A percentile compares a stretch with the other conserved stretches of the same genome.
Evolutionary conservation across 2,329 filamentous ascomycete species (phyloP).

Genomic region (Penicillium sp.): DNA sequence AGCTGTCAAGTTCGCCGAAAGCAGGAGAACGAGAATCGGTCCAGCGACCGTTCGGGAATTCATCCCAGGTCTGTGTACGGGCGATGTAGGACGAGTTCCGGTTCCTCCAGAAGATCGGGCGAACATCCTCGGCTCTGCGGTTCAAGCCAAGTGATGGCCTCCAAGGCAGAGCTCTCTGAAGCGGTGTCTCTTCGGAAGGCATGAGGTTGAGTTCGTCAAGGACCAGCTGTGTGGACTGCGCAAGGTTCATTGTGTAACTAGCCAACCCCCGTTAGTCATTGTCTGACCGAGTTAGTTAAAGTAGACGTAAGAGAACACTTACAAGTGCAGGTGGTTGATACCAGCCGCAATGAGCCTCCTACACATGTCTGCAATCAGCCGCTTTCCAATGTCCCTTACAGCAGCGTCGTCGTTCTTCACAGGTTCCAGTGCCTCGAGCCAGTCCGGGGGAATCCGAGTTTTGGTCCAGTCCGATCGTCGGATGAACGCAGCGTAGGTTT

Average conservation of each 20-base stretch:
- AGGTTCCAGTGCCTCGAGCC: constrained; percentile 74
- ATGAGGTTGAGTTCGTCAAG: constrained; percentile 79
- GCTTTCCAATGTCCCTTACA: constrained; percentile 81
- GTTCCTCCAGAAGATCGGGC: constrained; percentile 98
- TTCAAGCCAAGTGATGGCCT: constrained; percentile 85
- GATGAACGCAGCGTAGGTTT: constrained; percentile 86
- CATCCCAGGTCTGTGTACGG: constrained; percentile 96
- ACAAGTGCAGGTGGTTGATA: constrained; percentile 83
- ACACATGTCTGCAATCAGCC: constrained; percentile 69
- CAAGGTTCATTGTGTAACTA: constrained; percentile 94
- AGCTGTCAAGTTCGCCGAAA: constrained; percentile 88
- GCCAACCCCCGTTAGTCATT: constrained; percentile 17
- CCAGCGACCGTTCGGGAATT: constrained; percentile 98
- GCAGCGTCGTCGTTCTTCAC: constrained; percentile 94
- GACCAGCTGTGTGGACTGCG: constrained; percentile 85
- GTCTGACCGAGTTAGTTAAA: background rate
- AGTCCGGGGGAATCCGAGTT: constrained; percentile 69
- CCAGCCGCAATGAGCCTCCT: too few relatives aligned
- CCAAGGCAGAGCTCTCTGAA: constrained; percentile 90
- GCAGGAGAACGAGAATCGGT: constrained; percentile 92
- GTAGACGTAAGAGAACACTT: constrained; percentile 26
- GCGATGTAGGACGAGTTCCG: constrained; percentile 90
- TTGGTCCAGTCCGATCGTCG: constrained; percentile 86
- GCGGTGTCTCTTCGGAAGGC: constrained; percentile 65
- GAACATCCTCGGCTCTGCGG: constrained; percentile 84